These are phyloP conservation scores for Marasmius tenuissimus DNA, from an alignment of 1,284 basidiomycete genomes.

Conservation along the genomic window DNA sequence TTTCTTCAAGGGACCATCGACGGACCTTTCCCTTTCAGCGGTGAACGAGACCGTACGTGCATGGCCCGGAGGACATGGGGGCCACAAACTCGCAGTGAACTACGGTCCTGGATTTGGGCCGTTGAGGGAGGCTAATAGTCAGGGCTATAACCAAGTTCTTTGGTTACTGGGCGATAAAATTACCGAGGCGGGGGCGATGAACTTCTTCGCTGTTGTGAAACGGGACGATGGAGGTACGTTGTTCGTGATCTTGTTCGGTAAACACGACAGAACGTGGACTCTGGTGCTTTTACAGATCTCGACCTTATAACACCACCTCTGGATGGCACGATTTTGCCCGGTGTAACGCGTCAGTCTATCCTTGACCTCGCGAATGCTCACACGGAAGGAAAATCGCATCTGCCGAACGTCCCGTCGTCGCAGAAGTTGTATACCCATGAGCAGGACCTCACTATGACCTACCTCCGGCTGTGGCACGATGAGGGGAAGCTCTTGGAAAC, in stretches of 20 bases:
- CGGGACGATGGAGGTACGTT: conserved; percentile 44
- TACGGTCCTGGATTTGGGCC: conserved; percentile 71
- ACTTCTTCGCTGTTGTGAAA: conserved; percentile 60
- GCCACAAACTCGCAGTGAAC: conserved; percentile 67
- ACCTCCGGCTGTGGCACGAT: conserved; percentile 49
- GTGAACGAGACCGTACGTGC: conserved; percentile 70
- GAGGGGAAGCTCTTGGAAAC: conserved; percentile 63
- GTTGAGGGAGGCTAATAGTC: conserved; percentile 57
- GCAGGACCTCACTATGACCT: conserved; percentile 58
- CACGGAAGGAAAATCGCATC: conserved; percentile 27
- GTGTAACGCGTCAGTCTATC: conserved; percentile 75
- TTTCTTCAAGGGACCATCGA: conserved; percentile 66
- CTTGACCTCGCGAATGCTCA: conserved; percentile 59
- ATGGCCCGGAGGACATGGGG: conserved; percentile 82
- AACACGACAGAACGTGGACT: neutral
- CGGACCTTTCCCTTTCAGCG: conserved; percentile 72
- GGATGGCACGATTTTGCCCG: conserved; percentile 74
- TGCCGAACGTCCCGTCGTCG: conserved; percentile 39
- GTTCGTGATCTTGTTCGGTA: neutral
- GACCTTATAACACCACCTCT: conserved; percentile 75
- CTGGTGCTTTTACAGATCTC: conserved; percentile 37
- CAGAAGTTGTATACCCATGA: conserved; percentile 56
- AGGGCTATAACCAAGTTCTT: conserved; percentile 65
- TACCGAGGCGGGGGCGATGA: conserved; percentile 70
- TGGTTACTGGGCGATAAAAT: conserved; percentile 42